phyloP scores from a whole-genome alignment of 2,329 filamentous ascomycete genomes.

The Alternaria gansuensis region DNA sequence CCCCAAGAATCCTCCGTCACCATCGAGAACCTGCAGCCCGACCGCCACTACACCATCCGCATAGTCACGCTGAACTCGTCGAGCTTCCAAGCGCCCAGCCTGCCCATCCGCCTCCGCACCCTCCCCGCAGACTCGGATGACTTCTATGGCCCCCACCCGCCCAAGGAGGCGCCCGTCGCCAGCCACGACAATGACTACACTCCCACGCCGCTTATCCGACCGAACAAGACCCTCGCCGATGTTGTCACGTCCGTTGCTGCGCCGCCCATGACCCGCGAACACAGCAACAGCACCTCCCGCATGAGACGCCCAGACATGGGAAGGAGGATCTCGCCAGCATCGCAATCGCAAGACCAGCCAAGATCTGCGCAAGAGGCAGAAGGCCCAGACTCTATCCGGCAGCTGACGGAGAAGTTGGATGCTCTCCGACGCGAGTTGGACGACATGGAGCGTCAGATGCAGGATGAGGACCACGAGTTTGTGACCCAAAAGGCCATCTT shows the following conservation, averaged over 20 bases:
- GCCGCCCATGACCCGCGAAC: slow-evolving; percentile 71
- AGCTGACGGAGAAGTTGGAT: slow-evolving; percentile 84
- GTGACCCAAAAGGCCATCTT: slow-evolving; percentile 59
- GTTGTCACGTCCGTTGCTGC: slow-evolving; percentile 69
- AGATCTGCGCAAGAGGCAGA: slow-evolving; percentile 52
- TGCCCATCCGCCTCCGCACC: slow-evolving; percentile 84
- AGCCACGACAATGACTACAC: slow-evolving; percentile 56
- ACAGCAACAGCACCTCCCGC: slow-evolving; percentile 63
- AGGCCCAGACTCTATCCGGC: slow-evolving; percentile 64
- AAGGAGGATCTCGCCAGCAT: slow-evolving; percentile 78
- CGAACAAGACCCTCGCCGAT: slow-evolving; percentile 65
- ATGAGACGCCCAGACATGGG: slow-evolving; percentile 74
- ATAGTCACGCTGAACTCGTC: slow-evolving; percentile 90
- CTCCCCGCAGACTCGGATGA: slow-evolving; percentile 55
- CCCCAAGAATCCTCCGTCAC: slow-evolving; percentile 86
- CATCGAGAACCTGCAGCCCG: slow-evolving; percentile 84
- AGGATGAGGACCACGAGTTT: slow-evolving; percentile 66
- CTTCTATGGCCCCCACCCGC: slow-evolving; percentile 61
- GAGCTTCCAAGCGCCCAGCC: slow-evolving; percentile 91
- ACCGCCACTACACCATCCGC: slow-evolving; percentile 90
- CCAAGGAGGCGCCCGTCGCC: slow-evolving; percentile 55
- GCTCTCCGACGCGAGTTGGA: slow-evolving; percentile 83
- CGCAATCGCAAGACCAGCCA: slow-evolving; percentile 54
- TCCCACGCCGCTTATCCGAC: slow-evolving; percentile 63
- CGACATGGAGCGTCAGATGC: slow-evolving; percentile 74